phyloP scores from a whole-genome alignment of 148 eudicot species.

The Hydrangea macrophylla region DNA sequence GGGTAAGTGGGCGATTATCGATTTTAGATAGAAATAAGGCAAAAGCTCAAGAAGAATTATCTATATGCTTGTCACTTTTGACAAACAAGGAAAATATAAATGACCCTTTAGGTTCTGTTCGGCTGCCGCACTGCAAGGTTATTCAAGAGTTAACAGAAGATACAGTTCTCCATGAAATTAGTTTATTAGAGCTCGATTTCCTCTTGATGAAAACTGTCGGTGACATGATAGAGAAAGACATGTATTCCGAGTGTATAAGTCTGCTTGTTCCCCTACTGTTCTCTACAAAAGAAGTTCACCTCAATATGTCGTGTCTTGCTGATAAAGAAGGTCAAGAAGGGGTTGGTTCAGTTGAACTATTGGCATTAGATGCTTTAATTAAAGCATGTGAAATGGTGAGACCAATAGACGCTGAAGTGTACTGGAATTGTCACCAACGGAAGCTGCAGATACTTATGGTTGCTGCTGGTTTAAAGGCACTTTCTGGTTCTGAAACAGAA shows the following conservation, averaged over 20 bases:
- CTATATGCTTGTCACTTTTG: constrained; percentile 58
- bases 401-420: constrained; percentile 53
- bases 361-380: constrained; percentile 65
- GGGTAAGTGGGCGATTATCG: constrained; percentile 86
- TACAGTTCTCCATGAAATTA: constrained; percentile 67
- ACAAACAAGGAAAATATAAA: constrained; percentile 48
- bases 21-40: constrained; percentile 60
- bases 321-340: constrained; percentile 46
- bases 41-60: constrained; percentile 77
- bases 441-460: constrained; percentile 79
- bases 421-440: constrained; percentile 66
- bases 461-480: constrained; percentile 50
- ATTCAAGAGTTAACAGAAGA: constrained; percentile 57
- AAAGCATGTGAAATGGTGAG: constrained; percentile 68
- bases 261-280: constrained; percentile 77
- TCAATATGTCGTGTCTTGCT: constrained; percentile 35
- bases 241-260: constrained; percentile 56
- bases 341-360: constrained; percentile 57
- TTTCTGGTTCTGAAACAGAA: constrained; percentile 43
- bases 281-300: constrained; percentile 47
- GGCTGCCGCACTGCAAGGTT: constrained; percentile 74
- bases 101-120: constrained; percentile 45
- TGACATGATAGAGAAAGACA: constrained; percentile 67
- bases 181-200: constrained; percentile 69
- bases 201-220: constrained; percentile 60